Evolutionary conservation across 192 early-diverging fungal species (phyloP), one percentile per base, ranked within the genome.

Genomic region (Backusella tarrabulga): DNA sequence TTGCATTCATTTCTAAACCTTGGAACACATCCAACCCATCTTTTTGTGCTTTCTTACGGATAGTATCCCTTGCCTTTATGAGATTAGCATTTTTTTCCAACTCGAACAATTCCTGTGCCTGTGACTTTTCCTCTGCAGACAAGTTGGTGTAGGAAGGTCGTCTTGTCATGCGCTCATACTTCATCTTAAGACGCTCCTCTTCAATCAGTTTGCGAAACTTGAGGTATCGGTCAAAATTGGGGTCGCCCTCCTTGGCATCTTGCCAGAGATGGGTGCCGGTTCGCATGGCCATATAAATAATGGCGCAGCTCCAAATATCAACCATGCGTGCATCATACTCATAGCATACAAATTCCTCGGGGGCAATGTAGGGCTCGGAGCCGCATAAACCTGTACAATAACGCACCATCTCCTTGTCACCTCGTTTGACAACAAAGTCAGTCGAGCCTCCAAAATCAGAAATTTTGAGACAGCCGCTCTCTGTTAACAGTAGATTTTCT

Each of bases 351-450:
- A 92, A 94, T 79, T 89, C 87, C 70, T 95, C 95, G 6, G 95
- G 95, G 0, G 95, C 95, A 83, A 96, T 96, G 76, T 95, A 96
- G 0, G 95, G 95, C 35, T 92, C 95, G 38, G 87, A 90, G 19
- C 95, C 95, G 68, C 90, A 90, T 44, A 93, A 77, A 6, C 93
- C 91, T 21, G 83, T 84, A 11, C 89, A 88, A 12, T 89, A 84
- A n/a, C 26, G 60, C 7, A 34, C 46, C 50, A 40, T 52, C 68
- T 44, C 67, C 34, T 67, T 15, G 9, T 60, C 23, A 26, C 54
- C 54, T 60, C 54, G n/a, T 26, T 60, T 60, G 54, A 60, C 21
- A 23, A 60, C 23, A 60, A 96, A 95, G 34, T 93, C 92, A 66
- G 92, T 90, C 4, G 88, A 88, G 44, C 91, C 91, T 32, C 95